phyloP scores from a whole-genome alignment of 176 grass and related monocot genomes.

The Ensete ventricosum region DNA sequence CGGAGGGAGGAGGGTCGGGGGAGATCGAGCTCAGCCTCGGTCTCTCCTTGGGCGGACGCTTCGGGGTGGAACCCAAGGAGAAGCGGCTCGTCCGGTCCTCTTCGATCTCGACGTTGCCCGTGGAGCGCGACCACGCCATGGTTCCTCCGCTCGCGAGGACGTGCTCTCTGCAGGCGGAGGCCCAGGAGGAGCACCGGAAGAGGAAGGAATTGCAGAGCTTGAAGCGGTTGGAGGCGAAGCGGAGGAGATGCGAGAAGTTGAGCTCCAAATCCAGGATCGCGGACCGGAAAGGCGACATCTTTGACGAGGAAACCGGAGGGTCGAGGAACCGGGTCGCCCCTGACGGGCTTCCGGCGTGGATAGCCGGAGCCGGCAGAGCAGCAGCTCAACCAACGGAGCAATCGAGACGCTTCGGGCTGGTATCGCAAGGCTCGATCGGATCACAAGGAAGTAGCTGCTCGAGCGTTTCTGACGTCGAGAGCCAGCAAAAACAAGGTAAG shows the following conservation, averaged over 20 bases:
- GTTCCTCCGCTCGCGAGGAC: constrained; percentile 31
- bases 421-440: constrained; percentile 12
- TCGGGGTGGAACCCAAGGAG: constrained; percentile 32
- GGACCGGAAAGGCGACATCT: constrained; percentile 29
- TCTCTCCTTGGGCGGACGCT: constrained; percentile 54
- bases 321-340: too few relatives aligned
- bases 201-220: constrained; percentile 43
- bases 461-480: neutral
- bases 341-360: neutral
- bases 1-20: constrained; percentile 13
- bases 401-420: constrained; percentile 11
- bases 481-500: neutral
- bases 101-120: constrained; percentile 17
- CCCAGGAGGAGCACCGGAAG: constrained; percentile 33
- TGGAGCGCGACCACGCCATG: neutral
- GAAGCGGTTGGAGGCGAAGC: constrained; percentile 46
- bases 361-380: neutral
- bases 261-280: constrained; percentile 20
- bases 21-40: constrained; percentile 58
- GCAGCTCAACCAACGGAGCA: too few relatives aligned
- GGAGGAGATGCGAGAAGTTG: too few relatives aligned
- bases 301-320: too few relatives aligned
- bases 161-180: constrained; percentile 42
- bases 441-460: constrained; percentile 19
- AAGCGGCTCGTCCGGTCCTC: constrained; percentile 39